A percentile compares a stretch with the other conserved stretches of the same genome.
These are phyloP conservation scores for Scheffersomyces amazonensis DNA, from an alignment of 805 yeast species.

Conservation along the genomic window DNA sequence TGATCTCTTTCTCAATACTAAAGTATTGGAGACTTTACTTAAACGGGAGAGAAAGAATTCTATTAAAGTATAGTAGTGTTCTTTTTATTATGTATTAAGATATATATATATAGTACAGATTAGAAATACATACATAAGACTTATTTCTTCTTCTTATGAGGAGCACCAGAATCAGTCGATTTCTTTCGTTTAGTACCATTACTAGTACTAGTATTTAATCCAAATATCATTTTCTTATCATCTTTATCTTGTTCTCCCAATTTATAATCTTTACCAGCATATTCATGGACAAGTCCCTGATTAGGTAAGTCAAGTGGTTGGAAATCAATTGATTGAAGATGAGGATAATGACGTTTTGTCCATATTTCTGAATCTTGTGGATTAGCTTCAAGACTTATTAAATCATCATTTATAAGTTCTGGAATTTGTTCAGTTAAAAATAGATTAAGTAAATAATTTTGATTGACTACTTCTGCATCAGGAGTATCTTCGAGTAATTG, in stretches of 20 bases:
- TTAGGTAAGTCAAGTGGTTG: slow-evolving; percentile 21
- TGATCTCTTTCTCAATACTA: slow-evolving; percentile 54
- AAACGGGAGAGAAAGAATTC: slow-evolving; percentile 39
- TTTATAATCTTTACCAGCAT: slow-evolving; percentile 7
- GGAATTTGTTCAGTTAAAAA: slow-evolving; percentile 34
- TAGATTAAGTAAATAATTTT: slow-evolving; percentile 21
- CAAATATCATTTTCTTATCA: not conserved
- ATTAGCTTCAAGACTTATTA: slow-evolving; percentile 30
- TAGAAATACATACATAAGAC: not conserved
- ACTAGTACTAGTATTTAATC: not conserved
- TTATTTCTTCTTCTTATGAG: slow-evolving; percentile 3
- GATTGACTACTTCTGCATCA: slow-evolving; percentile 11
- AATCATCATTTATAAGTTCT: slow-evolving; percentile 36
- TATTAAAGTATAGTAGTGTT: slow-evolving; percentile 1
- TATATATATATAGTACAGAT: not conserved
- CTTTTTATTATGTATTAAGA: not conserved
- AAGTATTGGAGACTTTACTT: slow-evolving; percentile 50
- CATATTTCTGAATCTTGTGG: slow-evolving; percentile 39
- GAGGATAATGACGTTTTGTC: slow-evolving; percentile 34
- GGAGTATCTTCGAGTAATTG: not conserved
- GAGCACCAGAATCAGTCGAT: slow-evolving; percentile 2
- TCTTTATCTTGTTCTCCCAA: slow-evolving; percentile 1
- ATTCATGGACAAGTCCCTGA: slow-evolving; percentile 4
- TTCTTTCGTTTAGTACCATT: slow-evolving; percentile 6
- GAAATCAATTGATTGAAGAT: slow-evolving; percentile 32